Evolutionary conservation across 257 asterid species (phyloP), one percentile per base, ranked within the genome.

Genomic region (Coffea eugenioides): DNA sequence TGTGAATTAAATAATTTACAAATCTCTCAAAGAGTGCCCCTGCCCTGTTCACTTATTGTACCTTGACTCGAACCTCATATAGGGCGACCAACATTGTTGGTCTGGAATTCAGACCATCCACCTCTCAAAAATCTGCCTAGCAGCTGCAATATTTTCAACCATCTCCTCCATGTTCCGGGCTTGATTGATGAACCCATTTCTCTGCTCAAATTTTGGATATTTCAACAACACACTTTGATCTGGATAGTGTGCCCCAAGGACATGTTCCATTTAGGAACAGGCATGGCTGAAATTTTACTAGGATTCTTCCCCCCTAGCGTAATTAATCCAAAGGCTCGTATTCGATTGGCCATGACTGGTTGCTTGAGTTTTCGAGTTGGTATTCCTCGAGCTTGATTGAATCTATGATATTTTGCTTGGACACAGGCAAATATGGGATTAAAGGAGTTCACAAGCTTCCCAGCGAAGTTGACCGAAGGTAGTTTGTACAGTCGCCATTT

Each of bases 121-220:
- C 31, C 98, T 78, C 86, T 95, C 98, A 18, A 89, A 93, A 41
- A 93, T 86, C 81, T 90, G 97, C 71, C 99, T 82, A 0, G 98
- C 97, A 0, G 91, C 98, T 5, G 94, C 97, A 20, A 92, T 94
- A 87, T 95, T 92, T 45, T 92, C 93, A 3, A 93, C 59, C 83
- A 93, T 85, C 88, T 93, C 98, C 77, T 95, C 99, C 99, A 93
- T 95, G 49, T 92, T 95, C 81, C 98, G 77, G 0, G 99, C 99
- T 62, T 91, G 94, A 72, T 92, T 92, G 43, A 92, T 39, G n/a
- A 87, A 90, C 87, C 92, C 92, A 61, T 90, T 93, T 91, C 91
- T 95, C 98, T 93, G 92, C 87, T 93, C 99, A 52, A 93, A 83
- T 43, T 91, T 97, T 0, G 97, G 97, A 79, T 95, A 95, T 83